Base-by-base conservation (phyloP, 139 green algal species). In the Micromonas commoda region DNA sequence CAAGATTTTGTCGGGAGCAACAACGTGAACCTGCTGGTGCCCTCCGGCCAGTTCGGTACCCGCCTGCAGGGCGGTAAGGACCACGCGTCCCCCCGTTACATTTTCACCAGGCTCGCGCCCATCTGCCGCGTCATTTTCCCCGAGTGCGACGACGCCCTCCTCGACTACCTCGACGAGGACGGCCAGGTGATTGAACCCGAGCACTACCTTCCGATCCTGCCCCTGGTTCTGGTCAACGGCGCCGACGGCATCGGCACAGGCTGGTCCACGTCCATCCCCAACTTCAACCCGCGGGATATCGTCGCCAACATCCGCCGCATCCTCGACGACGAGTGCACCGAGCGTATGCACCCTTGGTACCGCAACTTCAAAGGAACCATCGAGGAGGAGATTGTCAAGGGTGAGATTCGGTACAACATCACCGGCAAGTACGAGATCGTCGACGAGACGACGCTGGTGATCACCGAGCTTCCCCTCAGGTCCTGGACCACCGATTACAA, bases 401-500 rank as follows among this genome's bases (percentile, higher is more conserved):
- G 92, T 51, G 86, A 64, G 52, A 90, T 95, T 72, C 90, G 77
- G 1, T 97, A 94, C 84, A 85, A 79, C 38, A 78, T 94, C 28
- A 88, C 70, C 23, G 93, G 93, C 73, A 81, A 70, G 4, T 85
- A 95, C 64, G 80, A 80, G 28, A 88, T 93, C 84, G 82, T 90
- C 3, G 71, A 84, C 45, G 81, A 80, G 21, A 89, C 84, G 51
- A 93, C 87, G 3, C 51, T 99, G 52, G 89, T 96, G 76, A 93
- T 99, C 81, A 95, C 86, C 2, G 96, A 99, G 89, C 89, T 99
- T 78, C 94, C 96, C 0, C 63, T 99, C 37, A 87, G 92, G 57
- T 97, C 93, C 82, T 99, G 96, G 96, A 99, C 95, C 0, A 86
- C 96, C 84, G 92, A 97, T 84, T 99, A 99, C 89, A 98, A 98